These are phyloP conservation scores for Penicillium taxi DNA, from an alignment of 495 filamentous ascomycete genomes.

Conservation along the genomic window DNA sequence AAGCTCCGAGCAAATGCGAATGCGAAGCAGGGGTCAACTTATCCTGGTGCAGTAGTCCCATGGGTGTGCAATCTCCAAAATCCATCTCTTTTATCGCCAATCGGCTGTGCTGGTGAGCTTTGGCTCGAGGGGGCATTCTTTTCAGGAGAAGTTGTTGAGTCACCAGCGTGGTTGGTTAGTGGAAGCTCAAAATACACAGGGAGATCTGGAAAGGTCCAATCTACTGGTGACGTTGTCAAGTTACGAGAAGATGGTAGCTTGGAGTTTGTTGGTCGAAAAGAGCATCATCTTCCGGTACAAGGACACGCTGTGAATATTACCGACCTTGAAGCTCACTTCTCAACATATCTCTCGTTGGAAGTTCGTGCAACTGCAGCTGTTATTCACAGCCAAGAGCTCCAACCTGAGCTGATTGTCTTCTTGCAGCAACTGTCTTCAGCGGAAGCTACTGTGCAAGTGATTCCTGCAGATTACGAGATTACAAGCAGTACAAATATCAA, in stretches of 20 bases:
- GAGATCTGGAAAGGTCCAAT: conserved; percentile 19
- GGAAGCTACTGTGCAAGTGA: conserved; percentile 18
- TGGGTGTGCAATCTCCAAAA: conserved; percentile 32
- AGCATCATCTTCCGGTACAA: conserved; percentile 21
- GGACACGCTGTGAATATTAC: conserved; percentile 31
- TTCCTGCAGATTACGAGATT: conserved; percentile 15
- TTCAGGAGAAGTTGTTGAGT: conserved; percentile 16
- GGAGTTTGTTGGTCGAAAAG: conserved; percentile 25
- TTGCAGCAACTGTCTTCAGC: conserved; percentile 18
- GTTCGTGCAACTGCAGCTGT: conserved; percentile 21
- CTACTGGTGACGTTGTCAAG: conserved; percentile 30
- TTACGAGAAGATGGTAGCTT: conserved; percentile 23
- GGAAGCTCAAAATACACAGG: conserved; percentile 23
- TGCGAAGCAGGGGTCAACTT: conserved; percentile 20
- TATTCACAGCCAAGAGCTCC: conserved; percentile 11
- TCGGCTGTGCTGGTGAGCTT: conserved; percentile 28
- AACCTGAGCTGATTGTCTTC: conserved; percentile 22
- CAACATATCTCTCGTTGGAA: conserved; percentile 18
- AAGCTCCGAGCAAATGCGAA: conserved; percentile 20
- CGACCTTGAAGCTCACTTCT: conserved; percentile 24
- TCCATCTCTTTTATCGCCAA: conserved; percentile 22
- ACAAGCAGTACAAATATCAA: conserved; percentile 1
- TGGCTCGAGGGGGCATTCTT: conserved; percentile 24
- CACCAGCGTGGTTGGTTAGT: conserved; percentile 28
- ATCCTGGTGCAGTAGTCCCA: conserved; percentile 22